Percentiles rank a stretch among this genome's conserved stretches.
These are phyloP conservation scores for Russula dissimulans DNA, from an alignment of 768 basidiomycete species.

Conservation along the genomic window DNA sequence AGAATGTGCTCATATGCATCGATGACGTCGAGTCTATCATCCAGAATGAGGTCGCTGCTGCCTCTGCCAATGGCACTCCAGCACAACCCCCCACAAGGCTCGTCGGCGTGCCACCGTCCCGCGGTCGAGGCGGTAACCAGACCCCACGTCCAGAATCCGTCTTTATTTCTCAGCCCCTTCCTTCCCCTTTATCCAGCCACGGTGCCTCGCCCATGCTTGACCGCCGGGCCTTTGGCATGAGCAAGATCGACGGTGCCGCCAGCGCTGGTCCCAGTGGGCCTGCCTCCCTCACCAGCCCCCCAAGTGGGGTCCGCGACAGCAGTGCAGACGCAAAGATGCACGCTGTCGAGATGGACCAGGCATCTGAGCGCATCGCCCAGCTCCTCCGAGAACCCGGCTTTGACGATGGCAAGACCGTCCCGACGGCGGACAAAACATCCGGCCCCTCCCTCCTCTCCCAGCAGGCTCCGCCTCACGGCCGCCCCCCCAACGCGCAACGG, in stretches of 20 bases:
- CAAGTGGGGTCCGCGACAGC: conserved; percentile 19
- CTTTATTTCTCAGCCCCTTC: conserved; percentile 89
- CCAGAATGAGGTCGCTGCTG: conserved; percentile 59
- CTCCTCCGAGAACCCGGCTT: conserved; percentile 35
- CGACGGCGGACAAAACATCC: conserved; percentile 29
- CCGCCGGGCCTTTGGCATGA: conserved; percentile 89
- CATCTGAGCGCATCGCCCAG: conserved; percentile 43
- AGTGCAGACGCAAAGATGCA: conserved; percentile 16
- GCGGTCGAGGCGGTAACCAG: conserved; percentile 92
- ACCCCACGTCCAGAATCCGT: conserved; percentile 78
- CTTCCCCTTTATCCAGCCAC: conserved; percentile 71
- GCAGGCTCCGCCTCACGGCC: conserved; percentile 38
- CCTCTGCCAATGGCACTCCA: conserved; percentile 37
- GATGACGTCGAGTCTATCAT: conserved; percentile 96
- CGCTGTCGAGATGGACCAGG: conserved; percentile 33
- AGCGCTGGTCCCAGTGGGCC: conserved; percentile 28
- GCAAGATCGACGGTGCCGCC: conserved; percentile 57
- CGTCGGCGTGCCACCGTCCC: conserved; percentile 87
- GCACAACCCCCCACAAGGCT: conserved; percentile 48
- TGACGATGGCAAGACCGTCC: conserved; percentile 31
- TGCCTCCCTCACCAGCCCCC: conserved; percentile 24
- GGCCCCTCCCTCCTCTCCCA: conserved; percentile 72
- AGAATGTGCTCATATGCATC: conserved; percentile 95
- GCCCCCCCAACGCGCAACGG: conserved; percentile 17
- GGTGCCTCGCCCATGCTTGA: conserved; percentile 60